Conservation (phyloP, 306 rosid genomes). For the Crotalaria pallida region DNA sequence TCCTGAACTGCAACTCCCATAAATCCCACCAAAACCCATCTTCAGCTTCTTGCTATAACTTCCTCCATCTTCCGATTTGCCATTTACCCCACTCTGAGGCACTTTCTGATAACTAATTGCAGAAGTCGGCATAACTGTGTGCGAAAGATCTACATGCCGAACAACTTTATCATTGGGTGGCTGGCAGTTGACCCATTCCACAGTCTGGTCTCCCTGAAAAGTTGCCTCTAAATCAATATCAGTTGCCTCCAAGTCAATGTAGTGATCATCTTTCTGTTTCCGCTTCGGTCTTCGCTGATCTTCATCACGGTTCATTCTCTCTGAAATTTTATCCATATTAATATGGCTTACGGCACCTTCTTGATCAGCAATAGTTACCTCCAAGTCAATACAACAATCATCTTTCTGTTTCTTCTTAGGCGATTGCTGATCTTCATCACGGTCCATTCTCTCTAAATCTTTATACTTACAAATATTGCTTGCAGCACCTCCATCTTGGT, state of each 20-base stretch:
- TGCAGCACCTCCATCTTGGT: conserved; percentile 32
- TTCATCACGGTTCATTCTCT: conserved; percentile 28
- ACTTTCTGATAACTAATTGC: conserved; percentile 22
- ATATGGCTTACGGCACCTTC: conserved; percentile 30
- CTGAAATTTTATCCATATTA: conserved; percentile 28
- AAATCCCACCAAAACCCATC: conserved; percentile 33
- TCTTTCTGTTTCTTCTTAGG: conserved; percentile 32
- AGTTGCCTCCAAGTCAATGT: conserved; percentile 30
- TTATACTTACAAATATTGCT: conserved; percentile 25
- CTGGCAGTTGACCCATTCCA: conserved; percentile 20
- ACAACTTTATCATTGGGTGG: conserved; percentile 35
- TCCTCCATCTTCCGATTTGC: conserved; percentile 33
- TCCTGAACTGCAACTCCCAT: conserved; percentile 30
- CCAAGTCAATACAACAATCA: conserved; percentile 29
- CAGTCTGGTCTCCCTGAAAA: conserved; percentile 26
- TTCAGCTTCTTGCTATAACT: conserved; percentile 48
- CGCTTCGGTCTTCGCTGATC: conserved; percentile 27
- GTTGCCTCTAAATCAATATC: conserved; percentile 32
- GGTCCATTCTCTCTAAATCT: conserved; percentile 26
- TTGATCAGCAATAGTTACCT: conserved; percentile 27
- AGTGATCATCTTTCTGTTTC: conserved; percentile 33
- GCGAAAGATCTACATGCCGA: conserved; percentile 40
- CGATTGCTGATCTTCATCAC: conserved; percentile 31
- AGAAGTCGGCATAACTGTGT: conserved; percentile 35
- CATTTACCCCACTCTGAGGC: conserved; percentile 46